Percentiles rank a stretch among this genome's conserved stretches.
phyloP scores from a whole-genome alignment of 176 grass and related monocot species.

The Hordeum marinum region DNA sequence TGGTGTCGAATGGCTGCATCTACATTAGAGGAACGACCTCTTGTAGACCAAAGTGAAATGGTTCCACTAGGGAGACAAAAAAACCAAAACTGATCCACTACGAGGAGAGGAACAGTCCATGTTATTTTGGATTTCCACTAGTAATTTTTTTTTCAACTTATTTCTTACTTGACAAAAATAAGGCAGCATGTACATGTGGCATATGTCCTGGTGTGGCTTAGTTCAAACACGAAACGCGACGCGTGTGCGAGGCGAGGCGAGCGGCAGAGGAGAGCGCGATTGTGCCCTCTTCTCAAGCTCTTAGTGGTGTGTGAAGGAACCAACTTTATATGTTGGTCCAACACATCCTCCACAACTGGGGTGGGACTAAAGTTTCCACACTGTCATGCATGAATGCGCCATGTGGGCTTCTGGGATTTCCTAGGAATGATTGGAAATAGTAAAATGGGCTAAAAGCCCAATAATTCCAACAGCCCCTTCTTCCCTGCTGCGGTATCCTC shows the following conservation, averaged over 20 bases:
- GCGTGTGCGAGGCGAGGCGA: not conserved
- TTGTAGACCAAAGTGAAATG: not conserved
- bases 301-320: too few relatives aligned
- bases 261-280: not conserved
- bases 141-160: not conserved
- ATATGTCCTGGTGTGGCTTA: not conserved
- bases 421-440: not conserved
- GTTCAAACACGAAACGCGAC: not conserved
- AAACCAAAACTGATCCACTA: not conserved
- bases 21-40: not conserved
- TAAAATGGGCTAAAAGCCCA: not conserved
- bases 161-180: not conserved
- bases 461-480: not conserved
- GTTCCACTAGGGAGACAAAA: not conserved
- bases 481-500: too few relatives aligned
- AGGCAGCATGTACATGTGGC: not conserved
- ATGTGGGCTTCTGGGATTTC: not conserved
- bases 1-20: not conserved
- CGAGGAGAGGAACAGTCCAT: not conserved
- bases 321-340: not conserved
- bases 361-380: not conserved
- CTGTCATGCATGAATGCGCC: not conserved
- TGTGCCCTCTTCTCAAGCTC: not conserved
- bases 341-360: not conserved
- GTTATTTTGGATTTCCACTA: not conserved